Base-by-base conservation (phyloP, 2,329 filamentous ascomycete genomes). In the Phoma sp. region DNA sequence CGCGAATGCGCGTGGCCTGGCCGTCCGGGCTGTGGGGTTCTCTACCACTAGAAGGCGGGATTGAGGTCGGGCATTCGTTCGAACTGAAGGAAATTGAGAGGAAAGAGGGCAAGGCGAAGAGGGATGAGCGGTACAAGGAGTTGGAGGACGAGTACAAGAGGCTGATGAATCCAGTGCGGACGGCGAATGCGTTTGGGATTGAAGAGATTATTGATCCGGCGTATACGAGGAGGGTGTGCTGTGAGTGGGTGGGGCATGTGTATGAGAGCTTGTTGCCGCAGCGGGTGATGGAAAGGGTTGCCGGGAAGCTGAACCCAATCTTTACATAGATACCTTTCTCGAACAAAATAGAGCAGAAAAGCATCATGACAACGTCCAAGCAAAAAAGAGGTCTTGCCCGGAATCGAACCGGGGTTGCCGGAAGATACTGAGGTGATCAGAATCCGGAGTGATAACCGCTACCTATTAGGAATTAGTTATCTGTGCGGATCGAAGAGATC, bases 171-270 rank as follows among this genome's bases (percentile, higher is more conserved):
- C 86, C 85, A 0, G 83, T 88, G 1, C 74, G 85, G 14, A 87
- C 84, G 4, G 85, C 86, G 11, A 87, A 87, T 72, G 79, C 81
- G 10, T 88, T 88, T 69, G 83, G 83, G 0, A 77, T 87, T 0
- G 84, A 87, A 69, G 85, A 88, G 68, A 87, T 88, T 38, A 83
- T 88, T 33, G 85, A 88, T 71, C 85, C 85, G 4, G 83, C 82
- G 26, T 76, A 80, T 53, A 88, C 85, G 3, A 77, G 85, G 43
- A 68, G 70, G n/a, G 71, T 86, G 7, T 80, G 82, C 30, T 82
- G 78, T 56, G 77, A 80, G 29, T 87, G 86, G 85, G 72, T 78
- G 4, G 73, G 67, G 47, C 81, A 86, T 70, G 77, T 85, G 21
- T 88, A 85, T 68, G 78, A 81, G 33, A 73, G 69, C n/a, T 71